These are phyloP conservation scores for Croton setiger DNA, from an alignment of 441 rosid genomes.

Conservation along the genomic window DNA sequence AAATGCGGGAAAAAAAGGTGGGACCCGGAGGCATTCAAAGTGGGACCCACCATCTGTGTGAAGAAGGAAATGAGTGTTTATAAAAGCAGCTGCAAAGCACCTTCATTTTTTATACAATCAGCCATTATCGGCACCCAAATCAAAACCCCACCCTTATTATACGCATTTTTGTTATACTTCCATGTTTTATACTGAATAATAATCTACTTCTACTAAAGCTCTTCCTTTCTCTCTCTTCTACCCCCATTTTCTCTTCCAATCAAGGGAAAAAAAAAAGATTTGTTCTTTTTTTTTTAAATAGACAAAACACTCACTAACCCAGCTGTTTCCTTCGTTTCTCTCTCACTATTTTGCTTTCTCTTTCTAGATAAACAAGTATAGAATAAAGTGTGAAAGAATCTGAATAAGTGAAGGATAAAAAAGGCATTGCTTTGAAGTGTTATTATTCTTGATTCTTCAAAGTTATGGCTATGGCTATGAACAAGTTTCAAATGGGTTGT, in stretches of 20 bases:
- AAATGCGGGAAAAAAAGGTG: conserved; percentile 16
- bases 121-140: not conserved
- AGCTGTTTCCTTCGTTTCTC: conserved; percentile 31
- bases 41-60: conserved; percentile 27
- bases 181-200: no score
- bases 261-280: not conserved
- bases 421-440: conserved; percentile 30
- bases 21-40: conserved; percentile 21
- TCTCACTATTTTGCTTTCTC: conserved; percentile 15
- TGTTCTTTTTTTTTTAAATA: not conserved
- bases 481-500: conserved; percentile 38
- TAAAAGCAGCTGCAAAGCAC: conserved; percentile 48
- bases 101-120: conserved; percentile 17
- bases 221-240: conserved; percentile 1
- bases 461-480: conserved; percentile 33
- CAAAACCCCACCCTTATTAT: not conserved
- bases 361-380: conserved; percentile 32
- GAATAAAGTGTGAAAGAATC: conserved; percentile 40
- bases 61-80: conserved; percentile 29
- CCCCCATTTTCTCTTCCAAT: not conserved
- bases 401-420: conserved; percentile 5
- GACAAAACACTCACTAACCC: conserved; percentile 9
- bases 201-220: no score
- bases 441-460: conserved; percentile 7
- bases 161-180: no score